Evolutionary conservation across 371 early-diverging fungal genomes (phyloP).

Genomic region (Lichtheimia ramosa): DNA sequence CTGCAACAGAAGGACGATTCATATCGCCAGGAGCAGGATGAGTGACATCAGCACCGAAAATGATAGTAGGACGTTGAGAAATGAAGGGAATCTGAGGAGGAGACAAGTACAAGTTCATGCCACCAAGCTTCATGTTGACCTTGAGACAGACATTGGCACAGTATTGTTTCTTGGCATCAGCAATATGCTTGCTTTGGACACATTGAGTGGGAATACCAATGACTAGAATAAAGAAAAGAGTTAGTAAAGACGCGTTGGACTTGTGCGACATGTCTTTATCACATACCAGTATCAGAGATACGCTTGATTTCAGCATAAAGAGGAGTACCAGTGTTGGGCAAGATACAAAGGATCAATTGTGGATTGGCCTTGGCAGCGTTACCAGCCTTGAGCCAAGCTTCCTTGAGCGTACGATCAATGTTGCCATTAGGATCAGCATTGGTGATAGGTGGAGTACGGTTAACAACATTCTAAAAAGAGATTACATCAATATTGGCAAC

Average conservation of each 20-base stretch:
- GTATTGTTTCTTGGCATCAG: constrained; percentile 62
- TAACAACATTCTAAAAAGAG: constrained; percentile 44
- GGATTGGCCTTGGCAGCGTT: constrained; percentile 72
- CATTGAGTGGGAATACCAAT: constrained; percentile 93
- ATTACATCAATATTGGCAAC: background rate
- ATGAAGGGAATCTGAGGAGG: constrained; percentile 61
- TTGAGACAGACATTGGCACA: constrained; percentile 79
- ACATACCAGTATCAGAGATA: constrained; percentile 77
- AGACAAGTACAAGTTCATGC: constrained; percentile 70
- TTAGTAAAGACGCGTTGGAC: too few relatives aligned
- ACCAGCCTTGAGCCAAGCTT: constrained; percentile 71
- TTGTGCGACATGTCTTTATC: too few relatives aligned
- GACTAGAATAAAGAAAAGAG: constrained; percentile 26
- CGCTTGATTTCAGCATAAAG: constrained; percentile 96
- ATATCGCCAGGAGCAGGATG: constrained; percentile 77
- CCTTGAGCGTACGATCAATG: constrained; percentile 67
- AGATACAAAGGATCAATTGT: constrained; percentile 80
- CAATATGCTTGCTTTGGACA: constrained; percentile 73
- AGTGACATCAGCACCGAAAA: constrained; percentile 95
- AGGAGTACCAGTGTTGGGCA: constrained; percentile 83
- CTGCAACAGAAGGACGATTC: constrained; percentile 69
- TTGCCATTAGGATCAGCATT: constrained; percentile 69
- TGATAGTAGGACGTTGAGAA: constrained; percentile 75
- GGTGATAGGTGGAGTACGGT: constrained; percentile 70
- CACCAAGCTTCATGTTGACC: constrained; percentile 89